phyloP scores from a whole-genome alignment of 257 asterid species.

The Capsicum baccatum region DNA sequence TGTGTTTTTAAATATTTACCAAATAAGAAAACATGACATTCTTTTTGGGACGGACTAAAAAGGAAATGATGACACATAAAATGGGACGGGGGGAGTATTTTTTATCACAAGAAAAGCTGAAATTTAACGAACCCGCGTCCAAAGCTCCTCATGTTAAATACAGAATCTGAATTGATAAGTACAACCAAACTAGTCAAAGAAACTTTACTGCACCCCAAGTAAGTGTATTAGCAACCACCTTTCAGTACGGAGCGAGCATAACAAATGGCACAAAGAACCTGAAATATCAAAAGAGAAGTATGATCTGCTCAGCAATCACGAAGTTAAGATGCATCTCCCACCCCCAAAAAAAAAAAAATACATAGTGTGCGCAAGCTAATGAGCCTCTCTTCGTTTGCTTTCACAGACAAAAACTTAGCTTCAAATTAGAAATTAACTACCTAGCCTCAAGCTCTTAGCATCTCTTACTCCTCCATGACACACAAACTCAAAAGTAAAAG shows the following conservation, averaged over 20 bases:
- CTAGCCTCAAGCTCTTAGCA: slow-evolving; percentile 7
- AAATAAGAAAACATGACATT: no score
- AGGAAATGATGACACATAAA: no score
- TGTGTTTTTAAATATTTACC: no score
- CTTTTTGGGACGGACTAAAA: no score
- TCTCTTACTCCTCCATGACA: not conserved
- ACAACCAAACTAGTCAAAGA: slow-evolving; percentile 19
- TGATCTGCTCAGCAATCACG: not conserved
- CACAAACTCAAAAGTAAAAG: not conserved
- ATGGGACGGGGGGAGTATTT: not conserved
- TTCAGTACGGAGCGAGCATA: not conserved
- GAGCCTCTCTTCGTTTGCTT: not conserved
- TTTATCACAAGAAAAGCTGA: slow-evolving; percentile 19
- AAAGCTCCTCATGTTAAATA: slow-evolving; percentile 47
- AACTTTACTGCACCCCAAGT: slow-evolving; percentile 24
- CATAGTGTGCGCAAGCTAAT: not conserved
- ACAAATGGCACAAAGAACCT: slow-evolving; percentile 19
- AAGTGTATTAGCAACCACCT: slow-evolving; percentile 24
- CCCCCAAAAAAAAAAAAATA: not conserved
- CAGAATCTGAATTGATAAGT: slow-evolving; percentile 29
- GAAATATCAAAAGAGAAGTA: slow-evolving; percentile 19
- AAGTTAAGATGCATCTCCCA: not conserved
- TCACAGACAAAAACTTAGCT: not conserved
- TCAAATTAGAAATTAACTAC: slow-evolving; percentile 23
- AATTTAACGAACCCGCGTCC: slow-evolving; percentile 42